Percentiles rank a stretch among this genome's conserved stretches.
These are phyloP conservation scores for Suhomyces tanzawaensis DNA, from an alignment of 805 yeast species.

Conservation along the genomic window DNA sequence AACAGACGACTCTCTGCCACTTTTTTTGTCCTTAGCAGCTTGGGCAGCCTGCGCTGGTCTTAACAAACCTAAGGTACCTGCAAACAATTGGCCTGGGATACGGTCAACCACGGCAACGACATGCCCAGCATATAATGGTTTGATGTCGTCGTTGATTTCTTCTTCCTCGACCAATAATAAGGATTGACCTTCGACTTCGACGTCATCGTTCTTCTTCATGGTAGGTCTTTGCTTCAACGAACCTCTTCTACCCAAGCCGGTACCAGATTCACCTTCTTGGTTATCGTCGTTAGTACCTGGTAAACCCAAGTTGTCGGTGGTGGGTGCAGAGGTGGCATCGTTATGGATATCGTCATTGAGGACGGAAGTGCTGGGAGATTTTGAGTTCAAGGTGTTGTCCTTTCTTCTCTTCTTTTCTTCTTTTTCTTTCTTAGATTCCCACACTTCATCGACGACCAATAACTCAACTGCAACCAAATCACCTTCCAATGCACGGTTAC, in stretches of 20 bases:
- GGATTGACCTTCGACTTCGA: conserved; percentile 97
- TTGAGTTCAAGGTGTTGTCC: conserved; percentile 46
- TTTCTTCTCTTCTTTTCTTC: conserved; percentile 95
- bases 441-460: conserved; percentile 92
- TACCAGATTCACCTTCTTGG: conserved; percentile 28
- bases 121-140: conserved; percentile 96
- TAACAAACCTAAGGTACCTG: conserved; percentile 89
- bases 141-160: conserved; percentile 86
- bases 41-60: conserved; percentile 95
- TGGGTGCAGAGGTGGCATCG: conserved; percentile 66
- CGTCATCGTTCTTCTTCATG: conserved; percentile 96
- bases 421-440: conserved; percentile 94
- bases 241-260: conserved; percentile 66
- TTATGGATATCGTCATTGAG: conserved; percentile 71
- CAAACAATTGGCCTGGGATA: conserved; percentile 92
- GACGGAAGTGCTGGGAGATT: conserved; percentile 33
- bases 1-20: conserved; percentile 46
- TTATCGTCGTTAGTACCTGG: conserved; percentile 20
- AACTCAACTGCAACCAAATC: conserved; percentile 95
- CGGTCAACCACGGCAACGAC: conserved; percentile 97
- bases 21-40: conserved; percentile 58
- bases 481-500: conserved; percentile 96
- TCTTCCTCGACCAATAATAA: conserved; percentile 90
- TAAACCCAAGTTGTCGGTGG: conserved; percentile 16
- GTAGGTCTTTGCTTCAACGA: conserved; percentile 93